Base-by-base conservation (phyloP, 164 flowering plant species). In the Amborella trichopoda region DNA sequence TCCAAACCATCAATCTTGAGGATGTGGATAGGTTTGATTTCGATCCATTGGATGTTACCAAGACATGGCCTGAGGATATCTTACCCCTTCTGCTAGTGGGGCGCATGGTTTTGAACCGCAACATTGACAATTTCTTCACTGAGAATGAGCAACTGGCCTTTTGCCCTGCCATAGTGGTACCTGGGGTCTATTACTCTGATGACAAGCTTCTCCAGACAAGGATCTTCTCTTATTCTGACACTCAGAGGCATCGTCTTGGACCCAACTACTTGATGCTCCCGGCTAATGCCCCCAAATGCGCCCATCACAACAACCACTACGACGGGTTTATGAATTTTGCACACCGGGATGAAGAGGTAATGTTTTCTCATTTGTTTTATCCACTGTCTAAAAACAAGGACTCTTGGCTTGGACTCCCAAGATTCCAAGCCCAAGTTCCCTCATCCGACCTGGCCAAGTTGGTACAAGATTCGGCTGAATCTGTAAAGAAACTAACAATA, bases 291-390 rank as follows among this genome's bases (percentile, higher is more conserved):
- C 96, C 96, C 57, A 83, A 83, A 53, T 73, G 73, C 49, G 69
- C 81, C 45, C 76, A 80, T 50, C 93, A 78, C 66, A 86, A 86
- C 76, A 80, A 86, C 55, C 89, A 86, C 62, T 72, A 83, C 59
- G 96, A 83, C 0, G 96, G 96, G 44, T 66, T 71, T 62, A 86
- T 86, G 96, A 86, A 86, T 56, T 83, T 83, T 71, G 77, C 80
- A 89, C 87, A 83, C 69, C 61, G 95, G 53, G 93, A 86, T 63
- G 95, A 83, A 66, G 95, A 86, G 93, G 95, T 83, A 68, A 28
- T 2, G 3, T 50, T 6, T 8, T 38, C 16, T n/a, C 20, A 19
- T 38, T 22, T 6, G 11, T 6, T 38, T 38, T 22, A 16, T 38
- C 8, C 6, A 11, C 37, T 33, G 37, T 11, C 12, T 33, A 33